Evolutionary conservation across 192 early-diverging fungal species (phyloP).

Genomic region (Linnemannia exigua): DNA sequence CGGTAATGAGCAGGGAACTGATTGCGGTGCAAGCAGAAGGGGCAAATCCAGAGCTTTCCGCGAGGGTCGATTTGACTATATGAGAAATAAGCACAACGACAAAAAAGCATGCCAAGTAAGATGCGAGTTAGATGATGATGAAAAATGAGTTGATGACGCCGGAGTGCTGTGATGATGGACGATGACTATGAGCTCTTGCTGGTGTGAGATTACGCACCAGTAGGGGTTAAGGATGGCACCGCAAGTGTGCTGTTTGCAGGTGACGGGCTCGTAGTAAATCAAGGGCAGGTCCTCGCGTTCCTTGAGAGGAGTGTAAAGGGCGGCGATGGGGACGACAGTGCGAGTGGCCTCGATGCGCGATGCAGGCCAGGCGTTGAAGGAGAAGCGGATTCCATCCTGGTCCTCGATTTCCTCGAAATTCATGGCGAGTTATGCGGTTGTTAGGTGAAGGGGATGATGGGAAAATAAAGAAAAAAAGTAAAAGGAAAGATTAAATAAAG

Average conservation of each 20-base stretch:
- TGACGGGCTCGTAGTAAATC: constrained; percentile 97
- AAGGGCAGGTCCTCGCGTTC: constrained; percentile 88
- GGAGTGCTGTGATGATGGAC: background rate
- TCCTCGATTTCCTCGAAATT: constrained; percentile 94
- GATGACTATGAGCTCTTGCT: background rate
- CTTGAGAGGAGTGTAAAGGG: constrained; percentile 96
- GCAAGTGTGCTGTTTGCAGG: constrained; percentile 93
- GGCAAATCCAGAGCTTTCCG: constrained; percentile 97
- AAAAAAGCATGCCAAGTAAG: background rate
- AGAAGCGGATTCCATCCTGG: constrained; percentile 94
- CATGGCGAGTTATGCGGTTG: constrained; percentile 59
- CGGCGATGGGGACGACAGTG: constrained; percentile 94
- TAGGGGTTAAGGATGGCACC: constrained; percentile 97
- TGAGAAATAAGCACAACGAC: background rate
- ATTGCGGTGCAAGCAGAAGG: constrained; percentile 97
- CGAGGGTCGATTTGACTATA: constrained; percentile 95
- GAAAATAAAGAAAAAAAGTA: background rate
- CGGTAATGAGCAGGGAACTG: constrained; percentile 98
- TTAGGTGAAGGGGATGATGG: constrained; percentile 6
- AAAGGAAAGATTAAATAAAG: background rate
- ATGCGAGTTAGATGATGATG: background rate
- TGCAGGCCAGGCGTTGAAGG: constrained; percentile 98
- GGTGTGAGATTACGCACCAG: constrained; percentile 73
- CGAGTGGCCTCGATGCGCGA: constrained; percentile 94
- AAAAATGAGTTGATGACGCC: background rate